phyloP scores from a whole-genome alignment of 495 filamentous ascomycete species.

The Neurospora africana region DNA sequence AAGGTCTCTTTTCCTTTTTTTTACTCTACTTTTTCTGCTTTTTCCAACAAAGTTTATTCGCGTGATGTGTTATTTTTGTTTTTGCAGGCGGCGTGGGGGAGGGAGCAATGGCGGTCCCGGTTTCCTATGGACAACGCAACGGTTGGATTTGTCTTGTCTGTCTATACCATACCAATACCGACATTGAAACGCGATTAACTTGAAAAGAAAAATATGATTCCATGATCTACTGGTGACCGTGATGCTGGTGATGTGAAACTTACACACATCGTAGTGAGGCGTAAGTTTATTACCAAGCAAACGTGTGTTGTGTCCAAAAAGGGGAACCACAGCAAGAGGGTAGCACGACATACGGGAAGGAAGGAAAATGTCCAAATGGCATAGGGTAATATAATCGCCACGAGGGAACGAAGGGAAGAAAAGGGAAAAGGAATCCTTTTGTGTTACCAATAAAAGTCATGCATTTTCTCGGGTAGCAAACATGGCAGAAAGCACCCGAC shows the following conservation, averaged over 20 bases:
- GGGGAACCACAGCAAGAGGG: not conserved
- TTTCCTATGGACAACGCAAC: not conserved
- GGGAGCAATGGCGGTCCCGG: not conserved
- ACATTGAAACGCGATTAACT: not conserved
- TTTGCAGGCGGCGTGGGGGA: not conserved
- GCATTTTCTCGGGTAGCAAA: not conserved
- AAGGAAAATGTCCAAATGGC: not conserved
- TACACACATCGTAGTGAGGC: not conserved
- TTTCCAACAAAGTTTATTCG: not conserved
- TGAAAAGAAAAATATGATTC: not conserved
- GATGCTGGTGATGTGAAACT: not conserved
- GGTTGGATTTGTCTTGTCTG: not conserved
- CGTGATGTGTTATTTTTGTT: not conserved
- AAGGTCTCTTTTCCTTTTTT: conserved; percentile 2
- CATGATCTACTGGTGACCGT: not conserved
- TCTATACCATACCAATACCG: not conserved
- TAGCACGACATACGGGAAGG: not conserved
- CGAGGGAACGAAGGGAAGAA: not conserved
- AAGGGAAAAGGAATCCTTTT: not conserved
- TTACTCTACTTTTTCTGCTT: not conserved
- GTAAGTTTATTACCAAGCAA: not conserved
- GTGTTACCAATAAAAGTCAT: not conserved
- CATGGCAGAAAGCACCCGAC: not conserved
- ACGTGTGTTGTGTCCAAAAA: not conserved
- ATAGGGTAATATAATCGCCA: not conserved